Evolutionary conservation across 805 yeast genomes (phyloP), one percentile per base, ranked within the genome.

Genomic region (Candida silvicultrix): DNA sequence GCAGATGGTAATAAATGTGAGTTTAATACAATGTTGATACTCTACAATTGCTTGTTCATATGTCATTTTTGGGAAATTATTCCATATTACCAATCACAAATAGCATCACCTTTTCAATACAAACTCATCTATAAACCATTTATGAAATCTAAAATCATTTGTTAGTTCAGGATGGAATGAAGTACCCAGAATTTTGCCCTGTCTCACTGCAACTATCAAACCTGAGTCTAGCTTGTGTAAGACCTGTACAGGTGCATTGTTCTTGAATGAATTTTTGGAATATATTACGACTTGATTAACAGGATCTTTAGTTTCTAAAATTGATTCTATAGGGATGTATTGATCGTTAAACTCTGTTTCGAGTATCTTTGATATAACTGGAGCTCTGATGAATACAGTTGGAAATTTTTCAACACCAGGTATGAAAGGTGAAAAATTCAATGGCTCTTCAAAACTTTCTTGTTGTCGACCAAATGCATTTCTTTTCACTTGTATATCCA

Each of bases 391-490:
- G 58, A 86, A 86, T 0, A 82, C 65, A 2, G 75, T 63, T 6
- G 66, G 66, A 44, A 71, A 74, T 18, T 60, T 54, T 11, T 52
- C 51, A 9, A 71, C 61, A 2, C 65, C 71, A 3, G 68, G 67
- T n/a, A 75, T 71, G 51, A 75, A 64, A 4, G 40, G 31, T 1
- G 66, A 55, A 42, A 74, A 64, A 42, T 77, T 77, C 49, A 83
- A 65, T 0, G 55, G 54, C 36, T 67, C 62, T 15, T 69, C 73
- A 54, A 86, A 86, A 15, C 87, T 81, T 50, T 83, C 84, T 31
- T 81, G 57, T 58, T 86, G 94, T 52, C 94, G 67, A 1, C 95
- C 95, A 65, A 85, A 86, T 1, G 89, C 89, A 59, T 86, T 86
- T 45, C 95, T 67, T 42, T 74, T 72, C 20, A 85, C 87, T 31